Conservation (phyloP, 805 yeast genomes). For the Teunomyces barrocoloradensis region DNA sequence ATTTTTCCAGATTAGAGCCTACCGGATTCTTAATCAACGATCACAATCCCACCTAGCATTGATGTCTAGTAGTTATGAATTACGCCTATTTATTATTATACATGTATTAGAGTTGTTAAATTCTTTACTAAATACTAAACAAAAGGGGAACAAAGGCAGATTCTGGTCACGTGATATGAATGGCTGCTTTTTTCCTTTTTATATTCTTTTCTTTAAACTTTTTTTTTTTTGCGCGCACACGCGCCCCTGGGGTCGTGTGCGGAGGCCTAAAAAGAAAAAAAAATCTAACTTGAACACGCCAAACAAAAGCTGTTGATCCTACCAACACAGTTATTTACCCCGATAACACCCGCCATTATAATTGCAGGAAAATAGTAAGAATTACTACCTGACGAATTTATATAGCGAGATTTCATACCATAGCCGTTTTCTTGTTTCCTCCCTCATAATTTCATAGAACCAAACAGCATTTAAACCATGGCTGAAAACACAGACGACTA, state of each 20-base stretch:
- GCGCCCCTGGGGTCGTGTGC: slow-evolving; percentile 1
- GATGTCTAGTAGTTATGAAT: neutral
- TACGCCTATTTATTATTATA: neutral
- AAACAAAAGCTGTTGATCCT: neutral
- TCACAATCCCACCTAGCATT: neutral
- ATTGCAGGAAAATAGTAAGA: neutral
- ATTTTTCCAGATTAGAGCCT: neutral
- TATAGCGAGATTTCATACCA: neutral
- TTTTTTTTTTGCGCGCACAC: neutral
- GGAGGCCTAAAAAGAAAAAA: neutral
- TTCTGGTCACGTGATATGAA: neutral
- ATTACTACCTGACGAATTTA: neutral
- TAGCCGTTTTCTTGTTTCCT: neutral
- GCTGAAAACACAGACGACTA: slow-evolving; percentile 44
- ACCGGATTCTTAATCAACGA: neutral
- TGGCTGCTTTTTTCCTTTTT: neutral
- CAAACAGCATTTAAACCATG: slow-evolving; percentile 15
- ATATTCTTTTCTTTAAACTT: neutral
- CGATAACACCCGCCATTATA: neutral
- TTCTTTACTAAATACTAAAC: neutral
- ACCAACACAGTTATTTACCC: neutral
- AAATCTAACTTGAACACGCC: slow-evolving; percentile 1
- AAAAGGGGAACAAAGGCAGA: neutral
- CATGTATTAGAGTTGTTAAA: too few species aligned
- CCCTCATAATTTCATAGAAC: neutral